Conservation (phyloP, 768 basidiomycete genomes). For the Mycena rebaudengoi region DNA sequence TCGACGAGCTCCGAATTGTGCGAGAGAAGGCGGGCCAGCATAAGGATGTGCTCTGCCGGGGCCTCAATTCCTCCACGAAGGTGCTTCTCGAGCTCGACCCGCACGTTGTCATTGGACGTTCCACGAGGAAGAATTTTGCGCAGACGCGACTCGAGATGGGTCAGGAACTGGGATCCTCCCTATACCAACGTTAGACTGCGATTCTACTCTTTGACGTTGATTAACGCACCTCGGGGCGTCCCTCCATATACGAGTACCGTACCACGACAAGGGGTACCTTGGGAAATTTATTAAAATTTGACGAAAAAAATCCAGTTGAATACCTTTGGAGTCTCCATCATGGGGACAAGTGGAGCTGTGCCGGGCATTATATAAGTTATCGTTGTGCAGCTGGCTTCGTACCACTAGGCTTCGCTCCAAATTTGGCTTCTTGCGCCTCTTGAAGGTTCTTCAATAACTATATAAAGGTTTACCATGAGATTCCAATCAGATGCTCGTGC, state of each 20-base stretch:
- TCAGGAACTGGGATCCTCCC: slow-evolving; percentile 29
- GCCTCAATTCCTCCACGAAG: slow-evolving; percentile 21
- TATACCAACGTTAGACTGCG: neutral
- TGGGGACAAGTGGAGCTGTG: slow-evolving; percentile 29
- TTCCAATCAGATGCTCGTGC: neutral
- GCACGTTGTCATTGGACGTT: slow-evolving; percentile 15
- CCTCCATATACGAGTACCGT: slow-evolving; percentile 29
- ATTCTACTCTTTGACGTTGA: neutral
- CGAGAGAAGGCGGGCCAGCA: slow-evolving; percentile 32
- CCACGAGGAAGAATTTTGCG: slow-evolving; percentile 19
- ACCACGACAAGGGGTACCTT: slow-evolving; percentile 26
- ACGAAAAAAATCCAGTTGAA: too few relatives aligned
- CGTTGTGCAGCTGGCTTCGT: neutral
- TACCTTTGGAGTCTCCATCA: slow-evolving; percentile 31
- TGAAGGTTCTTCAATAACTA: slow-evolving; percentile 22
- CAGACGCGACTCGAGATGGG: slow-evolving; percentile 24
- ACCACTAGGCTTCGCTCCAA: slow-evolving; percentile 23
- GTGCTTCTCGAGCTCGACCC: slow-evolving; percentile 23
- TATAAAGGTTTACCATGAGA: neutral
- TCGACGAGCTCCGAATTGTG: slow-evolving; percentile 27
- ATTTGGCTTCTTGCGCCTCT: slow-evolving; percentile 25
- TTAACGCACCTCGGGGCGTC: slow-evolving; percentile 18
- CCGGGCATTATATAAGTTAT: neutral
- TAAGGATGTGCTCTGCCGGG: slow-evolving; percentile 26
- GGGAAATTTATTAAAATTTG: too few relatives aligned